Evolutionary conservation across 2,329 filamentous ascomycete genomes (phyloP), one percentile per base, ranked within the genome.

Genomic region (Corniculantispora saksenae): DNA sequence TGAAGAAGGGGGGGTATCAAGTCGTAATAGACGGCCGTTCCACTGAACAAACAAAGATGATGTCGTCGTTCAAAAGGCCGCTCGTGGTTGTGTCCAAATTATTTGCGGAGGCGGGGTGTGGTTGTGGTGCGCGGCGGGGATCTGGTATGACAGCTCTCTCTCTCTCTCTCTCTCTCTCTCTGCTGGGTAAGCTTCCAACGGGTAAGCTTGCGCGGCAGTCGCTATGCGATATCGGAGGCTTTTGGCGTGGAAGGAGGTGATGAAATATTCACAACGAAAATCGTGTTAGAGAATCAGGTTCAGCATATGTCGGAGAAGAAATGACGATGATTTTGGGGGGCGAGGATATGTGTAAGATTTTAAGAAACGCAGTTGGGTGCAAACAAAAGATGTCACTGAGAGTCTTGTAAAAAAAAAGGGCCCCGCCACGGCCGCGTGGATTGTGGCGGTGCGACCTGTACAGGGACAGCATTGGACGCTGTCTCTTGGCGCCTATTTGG

Each of bases 381-480:
- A 17, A 40, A 8, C 45, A 40, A 38, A 38, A 19, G 35, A 62
- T 62, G 60, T 62, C 59, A 61, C 54, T 45, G 32, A 32, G 38
- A 47, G 19, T n/a, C n/a, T n/a, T n/a, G 35, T 48, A 19, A 25
- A n/a, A 15, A 55, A 3, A n/a, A 7, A 17, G 12, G 38, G 43
- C 29, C 60, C 60, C 60, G 51, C 60, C 50, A 45, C 27, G 66
- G 62, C 70, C 68, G 70, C 69, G 70, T 67, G 69, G 70, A 51
- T 66, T 69, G 67, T 71, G 70, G 70, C 70, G 68, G 69, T 70
- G 70, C 69, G 65, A 47, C n/a, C 38, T 43, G 38, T 13, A 19
- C 43, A 51, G n/a, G 25, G 8, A 59, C 12, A 19, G 38, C 38
- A 19, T 43, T 15, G 27, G 13, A 47, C 32, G 19, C 27, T 23